These are phyloP conservation scores for Azolla pinnata DNA, from an alignment of 75 land plant species.

Conservation along the genomic window DNA sequence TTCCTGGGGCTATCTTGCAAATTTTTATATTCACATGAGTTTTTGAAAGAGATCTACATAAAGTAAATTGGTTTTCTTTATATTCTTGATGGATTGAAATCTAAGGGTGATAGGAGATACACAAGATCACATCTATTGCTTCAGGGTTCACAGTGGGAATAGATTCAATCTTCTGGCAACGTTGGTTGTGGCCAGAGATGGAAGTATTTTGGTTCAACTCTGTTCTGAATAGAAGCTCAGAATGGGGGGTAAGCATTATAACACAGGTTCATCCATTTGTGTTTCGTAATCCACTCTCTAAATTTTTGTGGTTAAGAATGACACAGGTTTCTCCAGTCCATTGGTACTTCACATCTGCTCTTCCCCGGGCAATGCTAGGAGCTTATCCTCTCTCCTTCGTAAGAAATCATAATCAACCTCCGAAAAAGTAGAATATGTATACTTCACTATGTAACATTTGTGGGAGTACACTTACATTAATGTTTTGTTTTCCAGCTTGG, in stretches of 20 bases:
- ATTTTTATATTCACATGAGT: no score
- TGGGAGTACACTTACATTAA: no score
- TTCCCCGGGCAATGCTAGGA: constrained; percentile 79
- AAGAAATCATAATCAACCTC: no score
- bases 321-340: constrained; percentile 60
- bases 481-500: constrained; percentile 40
- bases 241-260: constrained; percentile 99
- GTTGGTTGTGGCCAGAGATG: constrained; percentile 75
- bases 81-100: no score
- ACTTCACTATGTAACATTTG: no score
- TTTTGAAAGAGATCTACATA: no score
- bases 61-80: no score
- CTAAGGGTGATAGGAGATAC: no score
- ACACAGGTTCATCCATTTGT: neutral
- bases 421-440: no score
- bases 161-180: constrained; percentile 84
- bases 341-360: constrained; percentile 97
- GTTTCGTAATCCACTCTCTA: no score
- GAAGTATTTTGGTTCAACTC: constrained; percentile 98
- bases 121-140: neutral
- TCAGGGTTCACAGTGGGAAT: constrained; percentile 52
- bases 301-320: no score
- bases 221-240: constrained; percentile 83
- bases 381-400: constrained; percentile 77
- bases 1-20: no score